Conservation (phyloP, 148 eudicot genomes). For the Heliosperma pusillum region DNA sequence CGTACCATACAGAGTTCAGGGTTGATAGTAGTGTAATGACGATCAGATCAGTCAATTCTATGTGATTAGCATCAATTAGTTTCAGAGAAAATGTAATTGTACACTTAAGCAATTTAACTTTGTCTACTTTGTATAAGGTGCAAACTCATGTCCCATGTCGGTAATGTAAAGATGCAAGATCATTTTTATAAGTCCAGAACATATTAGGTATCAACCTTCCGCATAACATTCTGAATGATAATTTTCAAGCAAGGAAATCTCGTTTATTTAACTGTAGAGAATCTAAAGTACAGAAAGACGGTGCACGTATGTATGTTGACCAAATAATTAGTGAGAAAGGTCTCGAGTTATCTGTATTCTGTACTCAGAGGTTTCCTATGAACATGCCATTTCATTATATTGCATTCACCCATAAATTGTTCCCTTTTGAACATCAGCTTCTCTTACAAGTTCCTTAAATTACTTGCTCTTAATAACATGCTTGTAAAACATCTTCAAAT, state of each 20-base stretch:
- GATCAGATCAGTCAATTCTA: conserved; percentile 10
- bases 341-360: not conserved
- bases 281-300: conserved; percentile 27
- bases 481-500: not conserved
- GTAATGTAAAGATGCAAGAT: no score
- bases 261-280: not conserved
- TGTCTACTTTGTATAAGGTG: no score
- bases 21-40: not conserved
- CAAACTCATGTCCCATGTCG: no score
- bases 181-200: no score
- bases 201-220: no score
- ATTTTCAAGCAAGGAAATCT: no score
- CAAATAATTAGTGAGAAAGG: conserved; percentile 16
- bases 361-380: not conserved
- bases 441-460: no score
- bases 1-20: no score
- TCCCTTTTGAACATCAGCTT: no score
- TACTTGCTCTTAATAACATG: not conserved
- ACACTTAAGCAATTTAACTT: no score
- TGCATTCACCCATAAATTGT: not conserved
- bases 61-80: conserved; percentile 13
- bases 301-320: conserved; percentile 21
- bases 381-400: conserved; percentile 4
- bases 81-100: not conserved
- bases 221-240: no score